Percentiles rank a stretch among this genome's conserved stretches.
Evolutionary conservation across 1,284 basidiomycete species (phyloP).

Genomic region (Meripilus lineatus): DNA sequence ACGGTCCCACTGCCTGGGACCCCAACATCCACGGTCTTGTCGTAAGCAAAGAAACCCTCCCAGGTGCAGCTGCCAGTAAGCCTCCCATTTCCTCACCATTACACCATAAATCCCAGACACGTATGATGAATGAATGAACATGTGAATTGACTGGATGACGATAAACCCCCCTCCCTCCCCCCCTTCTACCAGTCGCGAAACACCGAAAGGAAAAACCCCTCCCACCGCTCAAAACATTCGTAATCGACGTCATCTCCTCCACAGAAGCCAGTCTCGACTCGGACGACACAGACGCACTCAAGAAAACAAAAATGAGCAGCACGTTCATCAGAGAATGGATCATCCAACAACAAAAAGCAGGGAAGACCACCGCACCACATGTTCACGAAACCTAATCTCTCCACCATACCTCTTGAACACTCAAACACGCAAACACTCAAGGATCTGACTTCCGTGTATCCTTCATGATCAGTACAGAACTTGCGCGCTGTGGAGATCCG

Average conservation of each 20-base stretch:
- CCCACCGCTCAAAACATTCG: conserved; percentile 60
- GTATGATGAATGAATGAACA: too few relatives aligned
- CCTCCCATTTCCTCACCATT: conserved; percentile 11
- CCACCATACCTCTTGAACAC: too few relatives aligned
- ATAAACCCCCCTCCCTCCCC: neutral
- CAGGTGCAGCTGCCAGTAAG: conserved; percentile 71
- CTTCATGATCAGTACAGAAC: too few relatives aligned
- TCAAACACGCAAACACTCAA: too few relatives aligned
- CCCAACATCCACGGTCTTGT: conserved; percentile 82
- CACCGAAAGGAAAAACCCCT: conserved; percentile 52
- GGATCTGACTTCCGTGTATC: too few relatives aligned
- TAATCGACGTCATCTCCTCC: conserved; percentile 85
- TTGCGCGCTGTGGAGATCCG: too few relatives aligned
- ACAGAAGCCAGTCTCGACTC: conserved; percentile 49
- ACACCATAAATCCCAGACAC: too few relatives aligned
- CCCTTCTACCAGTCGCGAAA: conserved; percentile 48
- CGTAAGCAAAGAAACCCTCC: conserved; percentile 80
- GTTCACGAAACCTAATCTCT: too few relatives aligned
- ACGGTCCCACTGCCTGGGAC: conserved; percentile 85
- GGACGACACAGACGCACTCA: conserved; percentile 62
- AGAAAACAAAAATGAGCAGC: conserved; percentile 84
- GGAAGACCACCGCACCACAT: too few relatives aligned
- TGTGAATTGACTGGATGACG: conserved; percentile 1
- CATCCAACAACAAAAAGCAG: conserved; percentile 26
- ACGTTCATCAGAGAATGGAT: conserved; percentile 88